Evolutionary conservation across 1,139 yeast species (phyloP), one percentile per base, ranked within the genome.

Genomic region (Schwanniomyces etchellsii): DNA sequence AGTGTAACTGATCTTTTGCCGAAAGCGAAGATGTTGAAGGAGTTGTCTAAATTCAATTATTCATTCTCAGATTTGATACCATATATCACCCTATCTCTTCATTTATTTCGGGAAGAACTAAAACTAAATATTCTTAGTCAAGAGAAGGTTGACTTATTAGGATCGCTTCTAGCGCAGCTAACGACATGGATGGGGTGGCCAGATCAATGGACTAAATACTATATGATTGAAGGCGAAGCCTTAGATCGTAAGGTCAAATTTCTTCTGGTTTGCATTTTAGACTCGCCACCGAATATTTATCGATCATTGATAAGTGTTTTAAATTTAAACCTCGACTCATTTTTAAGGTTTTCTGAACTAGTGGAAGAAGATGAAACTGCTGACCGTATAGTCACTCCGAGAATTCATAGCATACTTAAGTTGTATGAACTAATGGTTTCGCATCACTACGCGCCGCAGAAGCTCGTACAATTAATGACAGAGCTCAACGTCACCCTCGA

Each of bases 161-260:
- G 81, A 0, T 27, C 57, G 1, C 48, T 88, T 7, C 52, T 89
- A n/a, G 62, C 79, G 0, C 84, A 80, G 40, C 44, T 83, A 5
- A 70, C 81, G 0, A 40, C 58, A 7, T 74, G 86, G 78, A 74
- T 81, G 73, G 79, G 82, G 2, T 86, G 96, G 96, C 73, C 80
- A 3, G 71, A 64, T 0, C 37, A 49, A 0, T 88, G 96, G 96
- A 50, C 56, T 12, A 49, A 53, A 2, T 79, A 77, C 45, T 84
- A 85, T 46, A 60, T 53, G 50, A 42, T 59, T 5, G 60, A 57
- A 21, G 24, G 31, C 1, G 29, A 28, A 2, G 24, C 26, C 2
- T 43, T 60, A 6, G 68, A 61, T 38, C 36, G 35, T 27, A 47
- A 45, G 11, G 38, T 45, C 3, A 42, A 46, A 29, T 60, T 75